Percentiles rank a stretch among this genome's conserved stretches.
Conservation (phyloP, 75 land plant genomes). For the Cupressus sempervirens region DNA sequence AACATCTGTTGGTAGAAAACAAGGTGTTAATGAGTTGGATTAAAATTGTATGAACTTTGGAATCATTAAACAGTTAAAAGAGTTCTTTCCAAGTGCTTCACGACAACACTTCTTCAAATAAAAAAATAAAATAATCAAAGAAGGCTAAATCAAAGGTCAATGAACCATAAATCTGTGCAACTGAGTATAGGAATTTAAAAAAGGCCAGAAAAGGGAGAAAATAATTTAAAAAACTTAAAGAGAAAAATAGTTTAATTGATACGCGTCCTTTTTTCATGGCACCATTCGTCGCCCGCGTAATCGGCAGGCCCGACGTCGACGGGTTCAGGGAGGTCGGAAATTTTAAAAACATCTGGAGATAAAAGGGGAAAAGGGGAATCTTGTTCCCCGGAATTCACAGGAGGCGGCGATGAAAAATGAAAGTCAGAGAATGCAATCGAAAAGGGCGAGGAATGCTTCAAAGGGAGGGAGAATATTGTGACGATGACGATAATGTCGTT, state of each 20-base stretch:
- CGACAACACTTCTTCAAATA: too few relatives aligned
- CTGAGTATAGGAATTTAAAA: too few relatives aligned
- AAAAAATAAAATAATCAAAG: too few relatives aligned
- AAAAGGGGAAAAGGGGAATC: too few relatives aligned
- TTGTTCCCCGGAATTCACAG: not conserved
- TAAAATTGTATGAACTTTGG: too few relatives aligned
- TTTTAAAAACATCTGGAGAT: not conserved
- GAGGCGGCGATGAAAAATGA: not conserved
- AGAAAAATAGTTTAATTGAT: not conserved
- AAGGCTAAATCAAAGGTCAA: too few relatives aligned
- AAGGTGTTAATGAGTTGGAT: too few relatives aligned
- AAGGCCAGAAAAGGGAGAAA: not conserved
- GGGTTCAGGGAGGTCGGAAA: not conserved
- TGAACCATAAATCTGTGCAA: too few relatives aligned
- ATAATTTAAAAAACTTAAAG: not conserved
- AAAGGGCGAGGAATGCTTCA: not conserved
- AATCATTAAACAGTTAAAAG: too few relatives aligned
- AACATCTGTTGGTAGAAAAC: too few relatives aligned
- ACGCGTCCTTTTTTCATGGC: conserved; percentile 1
- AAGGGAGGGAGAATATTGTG: not conserved
- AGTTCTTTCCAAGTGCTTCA: too few relatives aligned
- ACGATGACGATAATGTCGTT: not conserved
- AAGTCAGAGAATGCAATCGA: not conserved
- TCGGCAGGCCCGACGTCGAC: not conserved
- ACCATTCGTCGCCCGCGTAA: not conserved